Evolutionary conservation across 139 green algal genomes (phyloP).

Genomic region (Coccomyxa sp.): DNA sequence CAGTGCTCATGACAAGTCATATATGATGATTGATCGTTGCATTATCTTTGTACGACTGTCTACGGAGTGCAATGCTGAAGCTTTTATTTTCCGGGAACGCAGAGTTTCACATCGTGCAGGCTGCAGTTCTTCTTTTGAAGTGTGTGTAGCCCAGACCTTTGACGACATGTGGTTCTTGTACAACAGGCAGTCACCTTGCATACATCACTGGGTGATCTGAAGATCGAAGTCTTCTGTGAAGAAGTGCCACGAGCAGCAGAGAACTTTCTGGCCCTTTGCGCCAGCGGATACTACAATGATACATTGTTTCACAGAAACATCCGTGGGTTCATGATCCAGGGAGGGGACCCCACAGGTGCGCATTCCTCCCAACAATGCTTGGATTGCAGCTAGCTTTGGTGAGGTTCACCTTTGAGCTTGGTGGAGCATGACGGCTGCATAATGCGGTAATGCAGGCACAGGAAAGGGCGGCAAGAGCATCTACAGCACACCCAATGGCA

Average conservation of each 20-base stretch:
- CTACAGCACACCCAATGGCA: slow-evolving; percentile 77
- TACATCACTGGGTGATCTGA: slow-evolving; percentile 94
- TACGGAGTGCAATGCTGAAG: background rate
- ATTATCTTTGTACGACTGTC: background rate
- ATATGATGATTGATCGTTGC: background rate
- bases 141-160: no score
- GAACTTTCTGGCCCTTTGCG: slow-evolving; percentile 95
- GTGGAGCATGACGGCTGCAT: background rate
- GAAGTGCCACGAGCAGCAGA: slow-evolving; percentile 68
- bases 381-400: background rate
- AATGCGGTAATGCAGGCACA: slow-evolving; percentile 52
- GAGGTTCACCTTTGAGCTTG: background rate
- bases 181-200: slow-evolving; percentile 92
- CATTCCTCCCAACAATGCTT: background rate
- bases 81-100: background rate
- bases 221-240: slow-evolving; percentile 94
- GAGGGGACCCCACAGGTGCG: slow-evolving; percentile 72
- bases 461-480: slow-evolving; percentile 91
- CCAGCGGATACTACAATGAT: slow-evolving; percentile 86
- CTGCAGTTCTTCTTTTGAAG: no score
- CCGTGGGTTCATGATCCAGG: slow-evolving; percentile 84
- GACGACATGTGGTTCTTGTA: background rate
- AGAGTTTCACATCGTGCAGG: background rate
- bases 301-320: slow-evolving; percentile 95
- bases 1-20: background rate